phyloP scores from a whole-genome alignment of 2,329 filamentous ascomycete species.

The Byssothecium circinans region DNA sequence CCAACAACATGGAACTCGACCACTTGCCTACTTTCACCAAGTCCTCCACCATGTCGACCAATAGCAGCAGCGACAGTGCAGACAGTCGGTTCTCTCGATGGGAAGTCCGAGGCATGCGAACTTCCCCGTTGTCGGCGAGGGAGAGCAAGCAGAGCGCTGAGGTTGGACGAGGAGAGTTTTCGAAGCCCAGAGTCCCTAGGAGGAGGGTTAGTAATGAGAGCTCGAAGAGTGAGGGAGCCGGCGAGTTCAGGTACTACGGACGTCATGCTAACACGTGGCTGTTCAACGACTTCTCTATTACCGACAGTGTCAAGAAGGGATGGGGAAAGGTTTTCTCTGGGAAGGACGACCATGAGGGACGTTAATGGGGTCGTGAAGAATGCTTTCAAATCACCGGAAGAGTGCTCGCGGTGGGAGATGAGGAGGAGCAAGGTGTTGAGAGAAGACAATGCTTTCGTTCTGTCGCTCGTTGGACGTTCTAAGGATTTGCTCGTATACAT shows the following conservation, averaged over 20 bases:
- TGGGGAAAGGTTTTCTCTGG: constrained; percentile 30
- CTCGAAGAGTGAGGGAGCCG: constrained; percentile 11
- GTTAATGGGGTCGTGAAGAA: background rate
- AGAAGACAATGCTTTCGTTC: too few species aligned
- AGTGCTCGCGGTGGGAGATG: too few species aligned
- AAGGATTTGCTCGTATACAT: background rate
- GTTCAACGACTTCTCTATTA: constrained; percentile 43
- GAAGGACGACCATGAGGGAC: constrained; percentile 14
- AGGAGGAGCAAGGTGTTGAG: too few species aligned
- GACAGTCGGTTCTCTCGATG: constrained; percentile 13
- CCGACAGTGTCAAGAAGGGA: constrained; percentile 34
- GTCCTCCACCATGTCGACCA: constrained; percentile 31
- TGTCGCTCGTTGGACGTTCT: background rate
- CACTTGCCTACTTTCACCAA: constrained; percentile 27
- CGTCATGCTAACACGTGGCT: constrained; percentile 43
- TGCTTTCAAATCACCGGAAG: too few species aligned
- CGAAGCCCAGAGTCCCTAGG: constrained; percentile 27
- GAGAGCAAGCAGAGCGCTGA: constrained; percentile 22
- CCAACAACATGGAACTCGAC: constrained; percentile 6
- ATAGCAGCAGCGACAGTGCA: constrained; percentile 9
- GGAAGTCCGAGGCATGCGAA: constrained; percentile 9
- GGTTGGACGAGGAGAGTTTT: constrained; percentile 29
- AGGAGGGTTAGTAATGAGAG: constrained; percentile 19
- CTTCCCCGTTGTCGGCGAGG: constrained; percentile 12
- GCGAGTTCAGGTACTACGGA: constrained; percentile 39